Conservation (phyloP, 78 protist species). For the Dictyostelium citrinum region DNA sequence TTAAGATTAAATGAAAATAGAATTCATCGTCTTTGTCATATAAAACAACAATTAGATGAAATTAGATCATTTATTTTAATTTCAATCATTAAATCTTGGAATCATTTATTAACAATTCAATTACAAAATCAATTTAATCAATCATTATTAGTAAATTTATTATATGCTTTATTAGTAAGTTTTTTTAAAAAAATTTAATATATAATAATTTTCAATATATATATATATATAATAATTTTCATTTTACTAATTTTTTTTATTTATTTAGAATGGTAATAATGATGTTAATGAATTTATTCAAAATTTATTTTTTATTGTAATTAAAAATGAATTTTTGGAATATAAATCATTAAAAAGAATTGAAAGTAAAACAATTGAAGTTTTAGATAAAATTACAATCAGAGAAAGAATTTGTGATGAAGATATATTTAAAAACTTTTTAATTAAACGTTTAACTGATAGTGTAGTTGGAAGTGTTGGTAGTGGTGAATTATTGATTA, state of each 20-base stretch:
- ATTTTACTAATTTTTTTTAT: background rate
- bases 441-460: background rate
- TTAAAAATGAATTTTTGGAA: slow-evolving; percentile 27
- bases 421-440: slow-evolving; percentile 36
- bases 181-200: too few relatives aligned
- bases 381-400: slow-evolving; percentile 36
- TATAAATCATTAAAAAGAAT: slow-evolving; percentile 21
- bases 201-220: background rate
- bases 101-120: background rate
- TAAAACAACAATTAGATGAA: background rate
- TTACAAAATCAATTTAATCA: slow-evolving; percentile 32
- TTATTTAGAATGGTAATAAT: slow-evolving; percentile 3
- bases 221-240: too few relatives aligned
- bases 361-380: slow-evolving; percentile 66
- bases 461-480: background rate
- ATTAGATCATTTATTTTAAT: background rate
- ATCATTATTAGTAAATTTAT: background rate
- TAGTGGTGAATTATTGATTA: background rate
- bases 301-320: slow-evolving; percentile 25
- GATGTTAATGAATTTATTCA: slow-evolving; percentile 59
- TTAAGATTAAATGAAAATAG: background rate
- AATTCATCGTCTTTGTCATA: slow-evolving; percentile 17
- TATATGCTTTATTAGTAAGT: slow-evolving; percentile 14
- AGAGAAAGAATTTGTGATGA: slow-evolving; percentile 46
- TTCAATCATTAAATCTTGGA: background rate